phyloP scores from a whole-genome alignment of 2,329 filamentous ascomycete species.

The Gaeumannomyces tritici region DNA sequence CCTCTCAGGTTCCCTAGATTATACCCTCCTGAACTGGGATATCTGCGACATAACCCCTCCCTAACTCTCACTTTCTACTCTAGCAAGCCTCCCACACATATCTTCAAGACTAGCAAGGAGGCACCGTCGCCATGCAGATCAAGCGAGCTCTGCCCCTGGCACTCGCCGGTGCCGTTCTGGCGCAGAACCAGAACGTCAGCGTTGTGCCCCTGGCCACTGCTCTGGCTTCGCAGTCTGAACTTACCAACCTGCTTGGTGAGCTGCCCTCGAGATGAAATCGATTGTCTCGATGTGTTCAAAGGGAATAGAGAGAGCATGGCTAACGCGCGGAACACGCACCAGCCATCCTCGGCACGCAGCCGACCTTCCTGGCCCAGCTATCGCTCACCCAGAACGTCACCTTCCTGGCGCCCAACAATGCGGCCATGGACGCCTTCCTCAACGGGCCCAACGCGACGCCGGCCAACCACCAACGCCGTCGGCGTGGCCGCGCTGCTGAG shows the following conservation, averaged over 20 bases:
- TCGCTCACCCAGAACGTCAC: slow-evolving; percentile 5
- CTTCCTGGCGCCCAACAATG: slow-evolving; percentile 5
- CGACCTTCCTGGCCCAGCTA: slow-evolving; percentile 2
- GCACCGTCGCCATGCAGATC: neutral
- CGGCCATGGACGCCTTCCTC: slow-evolving; percentile 4
- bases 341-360: slow-evolving; percentile 2
- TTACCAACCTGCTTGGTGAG: slow-evolving; percentile 1
- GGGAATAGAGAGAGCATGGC: neutral
- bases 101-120: neutral
- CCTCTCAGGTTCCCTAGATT: neutral
- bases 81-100: neutral
- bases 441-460: slow-evolving; percentile 9
- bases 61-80: neutral
- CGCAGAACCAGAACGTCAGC: slow-evolving; percentile 2
- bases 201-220: slow-evolving; percentile 1
- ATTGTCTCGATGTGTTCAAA: neutral
- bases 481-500: slow-evolving; percentile 32
- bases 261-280: neutral
- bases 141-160: slow-evolving; percentile 1
- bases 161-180: neutral
- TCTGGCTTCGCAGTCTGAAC: neutral
- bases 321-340: neutral
- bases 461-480: slow-evolving; percentile 11
- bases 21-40: neutral
- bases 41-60: neutral